Evolutionary conservation across 2,329 filamentous ascomycete genomes (phyloP), one percentile per base, ranked within the genome.

Genomic region (Fusarium falciforme): DNA sequence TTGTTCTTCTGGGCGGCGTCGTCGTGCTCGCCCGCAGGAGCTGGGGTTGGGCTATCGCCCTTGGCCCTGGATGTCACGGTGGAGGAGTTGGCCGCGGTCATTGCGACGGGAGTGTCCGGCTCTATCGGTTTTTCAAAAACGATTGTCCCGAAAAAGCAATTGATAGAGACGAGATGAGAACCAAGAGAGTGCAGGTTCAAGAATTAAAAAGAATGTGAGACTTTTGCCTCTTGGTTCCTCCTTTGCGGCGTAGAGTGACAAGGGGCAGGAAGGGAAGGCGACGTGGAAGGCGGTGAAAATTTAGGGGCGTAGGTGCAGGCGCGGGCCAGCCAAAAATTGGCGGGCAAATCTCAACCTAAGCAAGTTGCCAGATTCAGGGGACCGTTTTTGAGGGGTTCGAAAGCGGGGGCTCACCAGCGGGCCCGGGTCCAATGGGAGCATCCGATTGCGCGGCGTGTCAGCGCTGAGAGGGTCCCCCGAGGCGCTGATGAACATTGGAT

Each of bases 31-130:
- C 29, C 54, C 40, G 64, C 60, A 16, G 69, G 66, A 62, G 73
- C 69, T 52, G 70, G 69, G 63, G 66, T 63, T 38, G 68, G 69
- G 60, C 68, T 76, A 42, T 75, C 72, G 67, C 74, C 74, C 68
- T 77, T 75, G 61, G 76, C 77, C 73, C 79, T 80, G 62, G 82
- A 80, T 68, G 79, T 81, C 70, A 82, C 77, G 65, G 82, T 84
- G 38, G 82, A 76, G 36, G 82, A 78, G 60, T 77, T 75, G 58
- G 80, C 79, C 69, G 80, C 67, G 52, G 72, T 60, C 77, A 78
- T 78, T 44, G 68, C 70, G 57, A 74, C 70, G 44, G 20, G 17
- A 31, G 27, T 57, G 25, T 63, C 17, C 25, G 44, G 5, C 42
- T 44, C 33, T 55, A 17, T 40, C 31, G 10, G 5, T 22, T 54